phyloP scores from a whole-genome alignment of 179 eudicot species.

The Vitellaria paradoxa region DNA sequence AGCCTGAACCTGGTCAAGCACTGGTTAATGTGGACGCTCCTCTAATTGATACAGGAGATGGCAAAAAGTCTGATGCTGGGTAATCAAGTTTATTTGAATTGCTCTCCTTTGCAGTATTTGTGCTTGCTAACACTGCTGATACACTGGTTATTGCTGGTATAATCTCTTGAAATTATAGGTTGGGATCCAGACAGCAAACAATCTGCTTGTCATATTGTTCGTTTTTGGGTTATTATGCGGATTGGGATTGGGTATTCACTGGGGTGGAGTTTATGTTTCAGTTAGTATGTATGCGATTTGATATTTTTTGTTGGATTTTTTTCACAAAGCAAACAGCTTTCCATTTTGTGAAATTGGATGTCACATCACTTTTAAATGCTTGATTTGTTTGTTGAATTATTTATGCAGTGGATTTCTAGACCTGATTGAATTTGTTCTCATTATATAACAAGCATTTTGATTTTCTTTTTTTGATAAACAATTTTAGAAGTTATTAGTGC shows the following conservation, averaged over 20 bases:
- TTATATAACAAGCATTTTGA: background rate
- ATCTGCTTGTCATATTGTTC: background rate
- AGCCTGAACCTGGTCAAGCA: constrained; percentile 48
- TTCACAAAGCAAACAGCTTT: background rate
- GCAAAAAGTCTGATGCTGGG: constrained; percentile 56
- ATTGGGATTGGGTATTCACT: background rate
- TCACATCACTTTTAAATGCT: background rate
- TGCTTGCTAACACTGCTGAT: background rate
- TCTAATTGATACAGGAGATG: constrained; percentile 78
- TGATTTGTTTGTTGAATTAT: background rate
- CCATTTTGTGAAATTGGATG: background rate
- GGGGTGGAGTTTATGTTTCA: background rate
- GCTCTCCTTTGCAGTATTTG: background rate
- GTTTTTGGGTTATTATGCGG: background rate
- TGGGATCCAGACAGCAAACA: too few relatives aligned
- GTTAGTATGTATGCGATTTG: background rate
- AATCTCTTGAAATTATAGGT: background rate
- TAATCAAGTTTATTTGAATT: constrained; percentile 26
- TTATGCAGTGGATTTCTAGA: constrained; percentile 1
- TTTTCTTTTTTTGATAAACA: background rate
- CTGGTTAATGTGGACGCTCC: constrained; percentile 70
- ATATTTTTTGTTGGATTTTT: background rate
- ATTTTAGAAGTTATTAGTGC: background rate
- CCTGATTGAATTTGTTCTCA: too few relatives aligned
- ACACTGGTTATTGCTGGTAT: background rate